Evolutionary conservation across 306 rosid genomes (phyloP).

Genomic region (Fagus crenata): DNA sequence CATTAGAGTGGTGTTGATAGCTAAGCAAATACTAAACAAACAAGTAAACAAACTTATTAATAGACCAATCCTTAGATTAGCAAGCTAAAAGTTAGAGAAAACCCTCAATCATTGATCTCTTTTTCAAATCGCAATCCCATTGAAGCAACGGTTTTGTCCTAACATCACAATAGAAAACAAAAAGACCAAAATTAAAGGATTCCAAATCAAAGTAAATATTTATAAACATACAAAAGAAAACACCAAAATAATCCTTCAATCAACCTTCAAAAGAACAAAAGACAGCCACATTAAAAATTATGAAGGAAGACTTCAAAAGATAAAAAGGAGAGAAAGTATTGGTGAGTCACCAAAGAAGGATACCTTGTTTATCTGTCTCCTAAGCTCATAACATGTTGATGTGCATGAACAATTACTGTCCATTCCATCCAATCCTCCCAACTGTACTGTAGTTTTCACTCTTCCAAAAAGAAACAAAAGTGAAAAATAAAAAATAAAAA

Average conservation of each 20-base stretch:
- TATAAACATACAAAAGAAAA: background rate
- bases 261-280: background rate
- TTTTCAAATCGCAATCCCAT: background rate
- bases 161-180: background rate
- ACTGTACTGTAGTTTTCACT: conserved; percentile 49
- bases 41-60: background rate
- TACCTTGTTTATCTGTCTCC: conserved; percentile 71
- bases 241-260: conserved; percentile 4
- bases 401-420: conserved; percentile 46
- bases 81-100: conserved; percentile 3
- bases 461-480: background rate
- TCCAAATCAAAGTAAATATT: background rate
- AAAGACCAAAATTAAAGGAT: background rate
- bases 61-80: background rate
- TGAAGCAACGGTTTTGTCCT: conserved; percentile 18
- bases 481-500: background rate
- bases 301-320: background rate
- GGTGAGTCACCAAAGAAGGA: conserved; percentile 49
- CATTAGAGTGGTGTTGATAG: background rate
- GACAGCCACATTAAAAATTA: background rate
- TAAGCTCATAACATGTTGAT: conserved; percentile 43
- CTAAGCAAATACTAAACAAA: background rate
- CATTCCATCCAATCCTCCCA: conserved; percentile 26
- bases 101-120: conserved; percentile 4
- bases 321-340: conserved; percentile 24